Base-by-base conservation (phyloP, 192 early-diverging fungal genomes). In the Coemansia sp. region DNA sequence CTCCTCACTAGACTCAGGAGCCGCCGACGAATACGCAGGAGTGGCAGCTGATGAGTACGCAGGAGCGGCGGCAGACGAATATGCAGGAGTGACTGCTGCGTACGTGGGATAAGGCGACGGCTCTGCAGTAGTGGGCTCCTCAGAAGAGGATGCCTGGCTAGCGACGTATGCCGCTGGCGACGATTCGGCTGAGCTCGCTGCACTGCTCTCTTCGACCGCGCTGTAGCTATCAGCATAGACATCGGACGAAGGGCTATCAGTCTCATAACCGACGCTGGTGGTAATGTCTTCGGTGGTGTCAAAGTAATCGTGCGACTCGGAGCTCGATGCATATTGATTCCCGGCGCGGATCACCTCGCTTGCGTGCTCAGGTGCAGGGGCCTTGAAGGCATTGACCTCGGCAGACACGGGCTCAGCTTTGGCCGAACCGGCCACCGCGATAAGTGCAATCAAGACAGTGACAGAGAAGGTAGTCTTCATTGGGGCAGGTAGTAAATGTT, bases 401-500 rank as follows among this genome's bases (percentile, higher is more conserved):
- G 34, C 27, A 4, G 59, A 20, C 32, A 27, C 44, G 59, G 20
- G 32, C 4, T 61, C 34, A 7, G 44, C 58, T 4, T 44, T n/a
- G n/a, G 59, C 40, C n/a, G 58, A 45, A 1, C 45, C 22, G 6
- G 59, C 43, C 2, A 68, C 58, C 11, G 58, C 15, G 58, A 37
- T 59, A 9, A 68, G 45, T 9, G 66, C 40, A 38, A 50, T 34
- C 50, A 68, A 45, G 52, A 37, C 58, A 15, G 59, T 37, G 5
- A 68, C 24, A 12, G 66, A 61, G 22, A 68, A 68, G 8, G 66
- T 68, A 24, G 66, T 61, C 66, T 35, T 68, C 45, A 61, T 68
- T 30, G 47, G 0, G 44, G 8, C 15, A 15, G 52, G 12, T 30
- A 29, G 4, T 27, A 32, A 55, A 29, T 12, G 15, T 34, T 6